A percentile compares a stretch with the other conserved stretches of the same genome.
Evolutionary conservation across 352 stramenopile species (phyloP).

Genomic region (Phytophthora constricta): DNA sequence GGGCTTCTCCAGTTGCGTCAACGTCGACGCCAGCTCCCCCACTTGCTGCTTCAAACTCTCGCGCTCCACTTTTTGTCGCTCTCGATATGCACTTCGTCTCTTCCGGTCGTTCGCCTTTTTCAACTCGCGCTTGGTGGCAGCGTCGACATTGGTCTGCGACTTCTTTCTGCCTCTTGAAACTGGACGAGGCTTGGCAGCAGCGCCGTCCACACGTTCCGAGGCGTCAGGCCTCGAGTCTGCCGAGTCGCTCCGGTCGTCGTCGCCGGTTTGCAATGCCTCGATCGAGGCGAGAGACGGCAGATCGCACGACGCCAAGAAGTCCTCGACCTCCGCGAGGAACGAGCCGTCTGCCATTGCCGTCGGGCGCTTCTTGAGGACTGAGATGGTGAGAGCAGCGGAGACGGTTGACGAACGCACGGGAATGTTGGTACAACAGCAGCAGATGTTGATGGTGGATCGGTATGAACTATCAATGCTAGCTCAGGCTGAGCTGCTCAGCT

Average conservation of each 20-base stretch:
- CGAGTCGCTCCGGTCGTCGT: background rate
- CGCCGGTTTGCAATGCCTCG: background rate
- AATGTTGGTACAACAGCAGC: no score
- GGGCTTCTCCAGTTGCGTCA: background rate
- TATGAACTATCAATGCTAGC: no score
- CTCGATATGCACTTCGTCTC: constrained; percentile 6
- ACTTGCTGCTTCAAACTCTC: constrained; percentile 6
- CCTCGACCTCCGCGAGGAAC: constrained; percentile 27
- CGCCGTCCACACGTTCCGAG: background rate
- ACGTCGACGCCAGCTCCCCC: background rate
- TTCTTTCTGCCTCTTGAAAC: background rate
- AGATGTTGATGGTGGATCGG: no score
- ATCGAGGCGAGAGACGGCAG: constrained; percentile 15
- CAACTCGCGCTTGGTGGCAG: constrained; percentile 2
- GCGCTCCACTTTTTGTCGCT: constrained; percentile 5
- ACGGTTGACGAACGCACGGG: no score
- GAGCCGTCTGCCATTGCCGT: constrained; percentile 8
- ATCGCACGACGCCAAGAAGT: constrained; percentile 31
- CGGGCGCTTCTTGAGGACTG: no score
- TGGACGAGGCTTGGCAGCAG: background rate
- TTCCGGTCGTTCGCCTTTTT: constrained; percentile 13
- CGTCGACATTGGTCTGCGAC: background rate
- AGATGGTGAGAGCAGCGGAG: no score
- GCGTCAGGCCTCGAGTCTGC: background rate
- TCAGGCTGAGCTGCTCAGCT: no score